phyloP scores from a whole-genome alignment of 805 yeast genomes.

The Groenewaldozyma salmanticensis region DNA sequence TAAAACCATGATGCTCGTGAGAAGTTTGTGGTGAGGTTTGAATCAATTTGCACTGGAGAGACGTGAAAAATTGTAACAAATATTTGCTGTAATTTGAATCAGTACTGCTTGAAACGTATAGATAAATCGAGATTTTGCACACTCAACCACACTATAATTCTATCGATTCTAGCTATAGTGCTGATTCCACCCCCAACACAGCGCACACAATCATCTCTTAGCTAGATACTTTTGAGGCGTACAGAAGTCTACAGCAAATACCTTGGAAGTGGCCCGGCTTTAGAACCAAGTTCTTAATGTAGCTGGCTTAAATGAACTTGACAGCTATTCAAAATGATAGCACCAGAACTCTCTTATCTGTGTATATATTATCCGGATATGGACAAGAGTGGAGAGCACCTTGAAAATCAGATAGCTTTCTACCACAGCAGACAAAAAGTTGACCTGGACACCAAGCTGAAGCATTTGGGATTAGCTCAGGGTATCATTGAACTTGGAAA shows the following conservation, averaged over 20 bases:
- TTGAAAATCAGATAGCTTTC: slow-evolving; percentile 28
- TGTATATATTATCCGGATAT: slow-evolving; percentile 33
- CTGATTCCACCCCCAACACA: too few species aligned
- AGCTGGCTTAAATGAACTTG: too few species aligned
- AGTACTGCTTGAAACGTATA: too few species aligned
- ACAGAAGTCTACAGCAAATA: too few species aligned
- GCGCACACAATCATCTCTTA: too few species aligned
- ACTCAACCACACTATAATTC: neutral
- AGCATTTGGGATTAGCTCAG: slow-evolving; percentile 35
- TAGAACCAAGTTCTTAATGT: too few species aligned
- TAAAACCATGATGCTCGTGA: slow-evolving; percentile 45
- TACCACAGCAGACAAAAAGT: slow-evolving; percentile 19
- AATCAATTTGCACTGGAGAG: neutral
- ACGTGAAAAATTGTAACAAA: neutral
- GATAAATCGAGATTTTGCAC: too few species aligned
- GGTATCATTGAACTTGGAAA: slow-evolving; percentile 27
- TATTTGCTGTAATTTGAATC: neutral
- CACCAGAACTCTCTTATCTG: slow-evolving; percentile 10
- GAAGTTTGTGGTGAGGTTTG: neutral
- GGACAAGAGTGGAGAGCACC: slow-evolving; percentile 25
- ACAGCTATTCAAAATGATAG: too few species aligned
- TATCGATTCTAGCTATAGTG: too few species aligned
- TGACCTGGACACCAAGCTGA: slow-evolving; percentile 27
- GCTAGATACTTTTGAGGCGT: too few species aligned
- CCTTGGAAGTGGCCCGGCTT: too few species aligned